Base-by-base conservation (phyloP, 2,329 filamentous ascomycete genomes). In the Nemania sp. region DNA sequence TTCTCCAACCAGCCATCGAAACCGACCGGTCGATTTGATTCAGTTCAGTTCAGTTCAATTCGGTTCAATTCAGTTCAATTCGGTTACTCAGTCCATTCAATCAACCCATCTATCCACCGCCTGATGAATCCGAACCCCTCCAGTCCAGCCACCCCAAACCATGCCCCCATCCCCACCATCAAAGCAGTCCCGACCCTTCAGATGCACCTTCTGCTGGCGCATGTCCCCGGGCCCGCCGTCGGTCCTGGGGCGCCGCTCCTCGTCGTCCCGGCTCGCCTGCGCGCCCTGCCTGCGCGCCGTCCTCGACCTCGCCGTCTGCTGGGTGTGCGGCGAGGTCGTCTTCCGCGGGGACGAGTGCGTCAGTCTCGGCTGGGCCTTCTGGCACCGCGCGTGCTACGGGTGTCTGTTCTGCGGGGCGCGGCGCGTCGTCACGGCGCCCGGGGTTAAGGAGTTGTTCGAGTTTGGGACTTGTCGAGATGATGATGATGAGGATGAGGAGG, bases 341-440 rank as follows among this genome's bases (percentile, higher is more conserved):
- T 77, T 78, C 37, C 80, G 83, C 25, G 81, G 77, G 0, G 79
- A 83, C 21, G 83, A 85, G 59, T 82, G 81, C 63, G 80, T 86
- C 42, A 85, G 82, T 64, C 75, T 86, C n/a, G 83, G 83, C 0
- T 86, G 80, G 83, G 85, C 82, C 67, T 86, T 86, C 68, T 86
- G 83, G 84, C 83, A 86, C 67, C 75, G 77, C 40, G 75, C 72
- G 0, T 86, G 82, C 69, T 86, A 84, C 69, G 82, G 83, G 15
- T 86, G 83, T 68, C 68, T 86, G 62, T 72, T 85, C 40, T 86
- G 76, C 59, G 81, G 82, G 17, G 78, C 71, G 57, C 75, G 72
- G 60, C 64, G 73, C 12, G 69, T 80, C 2, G 73, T 75, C 20
- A 68, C 67, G 18, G 78, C 75, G 2, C 67, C 76, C 18, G 67